Conservation (phyloP, 306 rosid genomes). For the Rosa chinensis region DNA sequence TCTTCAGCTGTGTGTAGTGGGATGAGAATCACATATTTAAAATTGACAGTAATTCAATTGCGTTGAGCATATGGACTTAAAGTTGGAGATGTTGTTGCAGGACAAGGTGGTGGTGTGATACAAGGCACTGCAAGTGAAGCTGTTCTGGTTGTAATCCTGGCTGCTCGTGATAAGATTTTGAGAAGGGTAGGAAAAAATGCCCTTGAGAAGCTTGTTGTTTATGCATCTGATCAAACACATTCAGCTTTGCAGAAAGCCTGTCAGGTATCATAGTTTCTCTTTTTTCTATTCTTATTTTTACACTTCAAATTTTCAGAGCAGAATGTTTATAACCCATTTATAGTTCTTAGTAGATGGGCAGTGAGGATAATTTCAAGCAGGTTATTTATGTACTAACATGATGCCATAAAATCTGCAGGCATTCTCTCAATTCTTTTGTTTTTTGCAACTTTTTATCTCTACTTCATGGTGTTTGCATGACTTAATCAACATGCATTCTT, state of each 20-base stretch:
- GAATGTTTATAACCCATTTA: background rate
- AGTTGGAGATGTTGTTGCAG: slow-evolving; percentile 45
- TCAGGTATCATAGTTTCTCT: slow-evolving; percentile 55
- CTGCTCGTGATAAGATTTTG: slow-evolving; percentile 81
- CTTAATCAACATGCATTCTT: background rate
- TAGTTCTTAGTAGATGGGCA: background rate
- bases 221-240: slow-evolving; percentile 93
- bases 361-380: background rate
- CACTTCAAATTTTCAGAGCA: background rate
- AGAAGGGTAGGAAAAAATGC: slow-evolving; percentile 52
- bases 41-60: background rate
- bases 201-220: slow-evolving; percentile 74
- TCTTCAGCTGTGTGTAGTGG: background rate
- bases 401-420: background rate
- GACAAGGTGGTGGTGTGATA: slow-evolving; percentile 91
- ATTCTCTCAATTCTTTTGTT: slow-evolving; percentile 1
- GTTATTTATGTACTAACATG: background rate
- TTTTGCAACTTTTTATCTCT: background rate
- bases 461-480: background rate
- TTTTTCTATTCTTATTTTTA: background rate
- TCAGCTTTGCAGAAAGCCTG: slow-evolving; percentile 78
- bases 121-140: slow-evolving; percentile 99
- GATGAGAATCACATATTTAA: background rate
- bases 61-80: slow-evolving; percentile 19
- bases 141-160: slow-evolving; percentile 78